A percentile compares a stretch with the other conserved stretches of the same genome.
These are phyloP conservation scores for Coffea eugenioides DNA, from an alignment of 257 asterid species.

Conservation along the genomic window DNA sequence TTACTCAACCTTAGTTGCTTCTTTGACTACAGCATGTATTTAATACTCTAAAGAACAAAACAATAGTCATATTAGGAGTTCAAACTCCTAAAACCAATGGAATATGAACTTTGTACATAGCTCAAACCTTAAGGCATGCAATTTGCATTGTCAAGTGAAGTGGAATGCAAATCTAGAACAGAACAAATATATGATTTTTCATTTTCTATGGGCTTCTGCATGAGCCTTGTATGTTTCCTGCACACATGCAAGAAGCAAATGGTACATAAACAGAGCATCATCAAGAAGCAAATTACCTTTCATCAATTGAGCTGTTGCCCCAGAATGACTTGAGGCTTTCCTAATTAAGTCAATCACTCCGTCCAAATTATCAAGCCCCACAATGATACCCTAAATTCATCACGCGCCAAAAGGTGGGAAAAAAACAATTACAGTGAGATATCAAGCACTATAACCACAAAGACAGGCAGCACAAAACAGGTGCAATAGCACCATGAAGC, in stretches of 20 bases:
- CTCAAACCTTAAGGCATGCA: neutral
- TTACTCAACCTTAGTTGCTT: neutral
- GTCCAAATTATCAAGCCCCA: constrained; percentile 89
- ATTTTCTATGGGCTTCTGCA: neutral
- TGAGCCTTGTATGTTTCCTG: neutral
- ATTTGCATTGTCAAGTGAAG: neutral
- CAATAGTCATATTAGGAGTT: neutral
- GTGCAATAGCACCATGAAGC: neutral
- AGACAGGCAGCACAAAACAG: neutral
- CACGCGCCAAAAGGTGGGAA: constrained; percentile 17
- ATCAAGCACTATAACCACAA: neutral
- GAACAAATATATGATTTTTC: neutral
- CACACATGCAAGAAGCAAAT: neutral
- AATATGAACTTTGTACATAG: neutral
- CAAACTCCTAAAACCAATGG: neutral
- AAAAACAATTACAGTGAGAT: neutral
- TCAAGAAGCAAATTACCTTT: constrained; percentile 47
- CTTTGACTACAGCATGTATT: neutral
- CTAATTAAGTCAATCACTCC: constrained; percentile 64
- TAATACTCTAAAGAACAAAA: neutral
- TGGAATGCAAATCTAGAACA: neutral
- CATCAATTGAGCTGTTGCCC: constrained; percentile 62
- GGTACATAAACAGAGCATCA: neutral
- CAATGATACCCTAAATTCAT: constrained; percentile 64
- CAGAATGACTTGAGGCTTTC: constrained; percentile 67